phyloP scores from a whole-genome alignment of 106 monocot genomes.

The Xerophyta viscosa region DNA sequence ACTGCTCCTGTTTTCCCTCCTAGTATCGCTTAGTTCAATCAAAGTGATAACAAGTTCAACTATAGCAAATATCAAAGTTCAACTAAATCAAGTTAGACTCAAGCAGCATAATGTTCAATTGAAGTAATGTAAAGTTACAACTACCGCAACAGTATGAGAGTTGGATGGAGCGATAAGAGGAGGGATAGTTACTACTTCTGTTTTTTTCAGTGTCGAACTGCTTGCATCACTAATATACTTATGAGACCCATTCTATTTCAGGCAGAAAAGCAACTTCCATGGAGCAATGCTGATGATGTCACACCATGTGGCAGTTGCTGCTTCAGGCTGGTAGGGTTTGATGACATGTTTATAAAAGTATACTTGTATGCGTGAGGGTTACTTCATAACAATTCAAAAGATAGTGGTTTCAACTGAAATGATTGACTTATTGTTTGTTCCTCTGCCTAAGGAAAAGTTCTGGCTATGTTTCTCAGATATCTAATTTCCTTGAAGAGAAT shows the following conservation, averaged over 20 bases:
- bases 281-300: slow-evolving; percentile 58
- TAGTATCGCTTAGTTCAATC: no score
- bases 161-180: no score
- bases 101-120: no score
- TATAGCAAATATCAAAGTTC: neutral
- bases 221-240: neutral
- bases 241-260: slow-evolving; percentile 27
- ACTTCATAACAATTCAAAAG: no score
- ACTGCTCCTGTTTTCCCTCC: no score
- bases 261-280: slow-evolving; percentile 56
- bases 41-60: no score
- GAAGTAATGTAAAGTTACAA: no score
- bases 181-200: no score
- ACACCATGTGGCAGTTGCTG: slow-evolving; percentile 72
- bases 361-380: neutral
- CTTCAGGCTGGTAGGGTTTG: slow-evolving; percentile 57
- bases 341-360: no score
- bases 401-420: neutral
- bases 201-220: neutral
- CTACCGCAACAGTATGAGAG: no score
- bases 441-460: slow-evolving; percentile 36
- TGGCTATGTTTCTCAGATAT: slow-evolving; percentile 26
- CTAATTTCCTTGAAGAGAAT: slow-evolving; percentile 24
- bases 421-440: slow-evolving; percentile 3
- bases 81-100: no score